Conservation (phyloP, 2,329 filamentous ascomycete species). For the Xylariaceae sp. region DNA sequence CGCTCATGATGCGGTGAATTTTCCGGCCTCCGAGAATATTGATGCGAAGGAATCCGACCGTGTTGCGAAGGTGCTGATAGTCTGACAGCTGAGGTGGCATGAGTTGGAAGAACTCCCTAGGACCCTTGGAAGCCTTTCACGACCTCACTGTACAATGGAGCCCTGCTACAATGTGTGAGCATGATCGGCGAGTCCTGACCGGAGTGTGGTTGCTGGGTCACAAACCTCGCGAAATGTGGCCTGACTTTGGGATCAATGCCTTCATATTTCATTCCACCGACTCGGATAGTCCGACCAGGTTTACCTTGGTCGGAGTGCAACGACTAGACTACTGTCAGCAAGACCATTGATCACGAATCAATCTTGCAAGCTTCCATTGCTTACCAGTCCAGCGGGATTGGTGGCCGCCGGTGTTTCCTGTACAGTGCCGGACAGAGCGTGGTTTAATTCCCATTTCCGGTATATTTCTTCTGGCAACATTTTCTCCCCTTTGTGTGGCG, state of each 20-base stretch:
- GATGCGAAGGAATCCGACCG: slow-evolving; percentile 3
- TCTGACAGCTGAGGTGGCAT: background rate
- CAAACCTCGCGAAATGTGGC: background rate
- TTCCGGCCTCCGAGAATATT: background rate
- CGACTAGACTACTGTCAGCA: background rate
- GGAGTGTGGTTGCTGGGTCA: background rate
- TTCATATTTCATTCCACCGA: background rate
- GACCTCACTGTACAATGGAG: background rate
- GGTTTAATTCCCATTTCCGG: background rate
- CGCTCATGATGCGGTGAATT: background rate
- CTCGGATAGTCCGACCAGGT: background rate
- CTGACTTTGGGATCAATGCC: background rate
- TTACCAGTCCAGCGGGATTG: background rate
- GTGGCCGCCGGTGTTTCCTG: background rate
- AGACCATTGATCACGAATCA: background rate
- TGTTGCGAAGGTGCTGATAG: slow-evolving; percentile 1
- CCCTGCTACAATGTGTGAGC: background rate
- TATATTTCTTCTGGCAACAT: slow-evolving; percentile 5
- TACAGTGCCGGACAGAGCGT: background rate
- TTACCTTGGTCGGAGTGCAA: background rate
- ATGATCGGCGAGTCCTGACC: background rate
- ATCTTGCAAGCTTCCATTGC: background rate
- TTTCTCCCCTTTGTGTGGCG: background rate
- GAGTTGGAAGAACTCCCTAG: slow-evolving; percentile 1
- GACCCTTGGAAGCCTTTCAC: slow-evolving; percentile 1